A percentile compares a stretch with the other conserved stretches of the same genome.
phyloP scores from a whole-genome alignment of 495 filamentous ascomycete species.

The Tuber microsphaerosporum region DNA sequence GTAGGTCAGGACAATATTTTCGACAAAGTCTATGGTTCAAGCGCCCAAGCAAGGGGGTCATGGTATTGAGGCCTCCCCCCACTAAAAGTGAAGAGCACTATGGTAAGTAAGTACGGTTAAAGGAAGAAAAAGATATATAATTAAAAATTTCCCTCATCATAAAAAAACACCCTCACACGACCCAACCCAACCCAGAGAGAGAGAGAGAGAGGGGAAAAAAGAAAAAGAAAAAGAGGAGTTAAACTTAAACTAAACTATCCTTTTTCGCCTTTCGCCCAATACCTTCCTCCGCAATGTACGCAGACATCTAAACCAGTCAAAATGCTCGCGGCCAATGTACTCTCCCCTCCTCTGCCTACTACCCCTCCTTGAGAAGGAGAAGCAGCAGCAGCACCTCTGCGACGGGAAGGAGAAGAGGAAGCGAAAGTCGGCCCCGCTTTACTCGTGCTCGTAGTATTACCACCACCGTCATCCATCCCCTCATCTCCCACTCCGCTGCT shows the following conservation, averaged over 20 bases:
- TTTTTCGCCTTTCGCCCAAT: conserved; percentile 37
- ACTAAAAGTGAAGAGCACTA: neutral
- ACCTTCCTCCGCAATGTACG: conserved; percentile 42
- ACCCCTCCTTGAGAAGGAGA: conserved; percentile 2
- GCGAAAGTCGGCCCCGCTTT: neutral
- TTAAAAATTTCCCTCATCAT: conserved; percentile 4
- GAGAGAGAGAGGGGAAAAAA: neutral
- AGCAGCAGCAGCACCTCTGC: neutral
- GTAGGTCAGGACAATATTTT: neutral
- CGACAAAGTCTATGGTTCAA: neutral
- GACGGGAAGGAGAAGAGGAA: conserved; percentile 1
- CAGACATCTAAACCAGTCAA: conserved; percentile 39
- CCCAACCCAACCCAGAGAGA: neutral
- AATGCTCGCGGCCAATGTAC: conserved; percentile 29
- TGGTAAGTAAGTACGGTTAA: conserved; percentile 1
- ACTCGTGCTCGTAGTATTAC: neutral
- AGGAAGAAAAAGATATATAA: neutral
- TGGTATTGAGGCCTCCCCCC: neutral
- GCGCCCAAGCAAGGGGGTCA: neutral
- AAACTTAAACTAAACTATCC: conserved; percentile 26
- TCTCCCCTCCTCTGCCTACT: conserved; percentile 27
- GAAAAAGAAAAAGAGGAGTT: neutral
- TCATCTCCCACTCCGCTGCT: conserved; percentile 25
- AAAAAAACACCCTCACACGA: neutral
- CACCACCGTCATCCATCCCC: conserved; percentile 21